Base-by-base conservation (phyloP, 768 basidiomycete genomes). In the Mycena haematopus region DNA sequence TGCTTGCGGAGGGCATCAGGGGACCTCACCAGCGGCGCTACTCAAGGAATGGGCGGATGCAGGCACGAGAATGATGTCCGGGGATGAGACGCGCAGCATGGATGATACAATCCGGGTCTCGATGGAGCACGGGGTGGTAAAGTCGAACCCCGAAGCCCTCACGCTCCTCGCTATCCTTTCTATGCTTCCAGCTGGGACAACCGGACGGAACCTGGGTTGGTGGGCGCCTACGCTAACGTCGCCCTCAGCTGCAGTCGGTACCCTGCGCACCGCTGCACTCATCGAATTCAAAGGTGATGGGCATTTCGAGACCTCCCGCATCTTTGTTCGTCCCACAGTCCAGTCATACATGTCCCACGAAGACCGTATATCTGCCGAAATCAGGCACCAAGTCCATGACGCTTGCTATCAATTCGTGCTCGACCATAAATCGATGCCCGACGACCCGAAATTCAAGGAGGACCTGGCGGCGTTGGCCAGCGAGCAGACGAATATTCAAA, bases 111-210 rank as follows among this genome's bases (percentile, higher is more conserved):
- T n/a, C n/a, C n/a, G n/a, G n/a, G n/a, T n/a, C n/a, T n/a, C n/a
- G n/a, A n/a, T n/a, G n/a, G n/a, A n/a, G n/a, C n/a, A n/a, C n/a
- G n/a, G n/a, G n/a, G n/a, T n/a, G n/a, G n/a, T n/a, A n/a, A n/a
- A n/a, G n/a, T n/a, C n/a, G n/a, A n/a, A n/a, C n/a, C n/a, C n/a
- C n/a, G n/a, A n/a, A n/a, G n/a, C n/a, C n/a, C n/a, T n/a, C n/a
- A 24, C 47, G n/a, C 52, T 61, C 35, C 49, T 76, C 27, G 50
- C 61, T 1, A 58, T 58, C 7, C 50, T 79, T 31, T 21, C 53
- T 15, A 53, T 73, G 50, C 67, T 75, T 14, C 74, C 74, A 0
- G 68, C 58, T 15, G 73, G 74, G 1, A 66, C 68, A 13, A 58
- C 54, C 24, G 46, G 56, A 2, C 17, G 61, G 3, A 52, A 65